Base-by-base conservation (phyloP, 2,329 filamentous ascomycete genomes). In the Fusarium redolens region DNA sequence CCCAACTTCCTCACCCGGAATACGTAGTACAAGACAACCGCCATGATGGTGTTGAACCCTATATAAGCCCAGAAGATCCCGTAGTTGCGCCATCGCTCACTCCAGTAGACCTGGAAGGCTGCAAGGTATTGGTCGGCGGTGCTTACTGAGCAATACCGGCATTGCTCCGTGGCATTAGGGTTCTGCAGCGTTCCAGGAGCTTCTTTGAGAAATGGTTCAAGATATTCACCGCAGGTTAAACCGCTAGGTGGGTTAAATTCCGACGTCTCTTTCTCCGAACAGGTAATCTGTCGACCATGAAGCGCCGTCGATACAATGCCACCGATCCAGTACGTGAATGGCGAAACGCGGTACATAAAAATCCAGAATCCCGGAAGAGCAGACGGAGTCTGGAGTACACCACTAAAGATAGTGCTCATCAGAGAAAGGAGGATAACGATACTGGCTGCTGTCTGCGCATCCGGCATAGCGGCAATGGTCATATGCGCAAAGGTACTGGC, bases 401-500 rank as follows among this genome's bases (percentile, higher is more conserved):
- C 83, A 72, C 84, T 78, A 22, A 65, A 65, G 1, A 48, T 65
- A 15, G 62, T 25, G 17, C 62, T 65, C 62, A 65, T 65, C 4
- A 65, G 35, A 14, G 89, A 88, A 30, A 90, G 74, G 47, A 91
- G 76, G n/a, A 88, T 88, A 65, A 87, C 88, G 31, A 92, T 78
- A 37, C 87, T 88, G n/a, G 87, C 88, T 22, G 90, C 57, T 20
- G 62, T 65, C 13, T 54, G 38, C 6, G 92, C 91, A 61, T 92
- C 87, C 1, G 90, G 90, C 41, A 95, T 85, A 4, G 89, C 91
- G 3, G 91, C 90, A 65, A 95, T 93, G 40, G 90, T 88, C 88
- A 94, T 90, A 75, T 93, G 90, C 0, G 92, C 90, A 74, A 95
- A 94, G 0, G 92, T 90, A 17, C 88, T 90, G 55, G 91, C 89